Conservation (phyloP, 2,329 filamentous ascomycete genomes). For the Aspergillus quadrilineatus region DNA sequence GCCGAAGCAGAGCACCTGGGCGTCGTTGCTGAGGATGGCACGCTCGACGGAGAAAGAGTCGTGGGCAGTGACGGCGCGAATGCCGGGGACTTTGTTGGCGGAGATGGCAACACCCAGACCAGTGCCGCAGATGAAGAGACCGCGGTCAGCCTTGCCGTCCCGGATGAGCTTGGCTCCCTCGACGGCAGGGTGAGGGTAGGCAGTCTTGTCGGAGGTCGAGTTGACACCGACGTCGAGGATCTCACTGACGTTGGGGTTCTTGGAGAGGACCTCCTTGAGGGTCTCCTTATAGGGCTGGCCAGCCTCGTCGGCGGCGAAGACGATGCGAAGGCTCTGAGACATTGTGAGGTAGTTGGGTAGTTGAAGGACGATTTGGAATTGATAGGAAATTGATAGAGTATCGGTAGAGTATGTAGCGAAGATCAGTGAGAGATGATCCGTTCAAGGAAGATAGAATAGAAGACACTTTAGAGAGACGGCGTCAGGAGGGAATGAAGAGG, state of each 20-base stretch:
- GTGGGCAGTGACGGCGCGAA: conserved; percentile 85
- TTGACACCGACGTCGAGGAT: conserved; percentile 74
- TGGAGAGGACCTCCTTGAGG: conserved; percentile 70
- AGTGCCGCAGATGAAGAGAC: conserved; percentile 77
- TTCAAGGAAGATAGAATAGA: conserved; percentile 7
- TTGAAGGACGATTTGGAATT: not conserved
- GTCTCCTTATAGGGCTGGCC: conserved; percentile 76
- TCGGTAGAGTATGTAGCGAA: not conserved
- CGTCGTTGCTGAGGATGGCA: conserved; percentile 78
- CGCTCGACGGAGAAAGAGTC: conserved; percentile 82
- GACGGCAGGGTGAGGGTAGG: conserved; percentile 77
- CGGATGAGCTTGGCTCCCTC: conserved; percentile 61
- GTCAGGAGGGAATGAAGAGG: not conserved
- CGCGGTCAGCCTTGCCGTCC: conserved; percentile 65
- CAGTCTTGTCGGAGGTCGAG: conserved; percentile 67
- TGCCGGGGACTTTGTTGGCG: conserved; percentile 84
- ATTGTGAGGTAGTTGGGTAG: conserved; percentile 20
- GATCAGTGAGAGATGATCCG: not conserved
- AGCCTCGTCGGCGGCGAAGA: conserved; percentile 67
- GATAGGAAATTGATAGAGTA: not conserved
- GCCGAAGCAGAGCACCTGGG: conserved; percentile 83
- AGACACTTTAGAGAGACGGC: conserved; percentile 1
- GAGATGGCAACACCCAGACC: conserved; percentile 82
- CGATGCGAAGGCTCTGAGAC: conserved; percentile 54
- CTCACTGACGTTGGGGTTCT: conserved; percentile 64